These are phyloP conservation scores for Ceratocystis ficicola DNA, from an alignment of 2,329 filamentous ascomycete genomes.

Conservation along the genomic window DNA sequence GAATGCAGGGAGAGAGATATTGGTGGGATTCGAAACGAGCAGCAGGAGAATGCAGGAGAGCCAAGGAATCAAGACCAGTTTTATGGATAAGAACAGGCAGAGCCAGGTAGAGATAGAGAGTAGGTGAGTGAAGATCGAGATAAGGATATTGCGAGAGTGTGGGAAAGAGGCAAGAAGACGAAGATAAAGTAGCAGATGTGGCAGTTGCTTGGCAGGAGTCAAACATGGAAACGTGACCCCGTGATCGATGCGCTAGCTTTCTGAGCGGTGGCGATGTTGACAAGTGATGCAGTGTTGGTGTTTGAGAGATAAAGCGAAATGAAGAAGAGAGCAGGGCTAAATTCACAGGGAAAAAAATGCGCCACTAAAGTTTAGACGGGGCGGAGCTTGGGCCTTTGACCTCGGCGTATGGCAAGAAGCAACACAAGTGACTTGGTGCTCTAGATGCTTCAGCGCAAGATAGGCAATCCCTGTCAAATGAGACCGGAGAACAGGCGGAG, in stretches of 20 bases:
- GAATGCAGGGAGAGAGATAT: constrained; percentile 1
- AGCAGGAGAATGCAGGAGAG: constrained; percentile 5
- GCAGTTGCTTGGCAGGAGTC: neutral
- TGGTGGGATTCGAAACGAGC: constrained; percentile 3
- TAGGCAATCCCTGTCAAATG: constrained; percentile 5
- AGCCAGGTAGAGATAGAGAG: neutral
- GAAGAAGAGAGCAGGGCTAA: neutral
- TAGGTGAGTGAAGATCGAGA: neutral
- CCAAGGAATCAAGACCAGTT: neutral
- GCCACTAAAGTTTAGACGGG: constrained; percentile 10
- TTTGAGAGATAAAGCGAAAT: constrained; percentile 5
- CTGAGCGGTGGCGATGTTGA: neutral
- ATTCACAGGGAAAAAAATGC: constrained; percentile 4
- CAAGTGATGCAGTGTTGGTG: neutral
- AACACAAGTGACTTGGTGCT: neutral
- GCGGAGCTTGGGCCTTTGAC: constrained; percentile 7
- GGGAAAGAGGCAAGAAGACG: neutral
- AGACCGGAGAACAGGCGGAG: neutral
- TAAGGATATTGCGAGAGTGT: neutral
- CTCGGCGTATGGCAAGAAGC: neutral
- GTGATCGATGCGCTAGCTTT: neutral
- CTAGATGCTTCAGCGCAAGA: neutral
- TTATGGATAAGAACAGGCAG: neutral
- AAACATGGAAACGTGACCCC: neutral
- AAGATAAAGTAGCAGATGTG: neutral